A percentile compares a stretch with the other conserved stretches of the same genome.
phyloP scores from a whole-genome alignment of 2,329 filamentous ascomycete species.

The Bipolaris cookei region DNA sequence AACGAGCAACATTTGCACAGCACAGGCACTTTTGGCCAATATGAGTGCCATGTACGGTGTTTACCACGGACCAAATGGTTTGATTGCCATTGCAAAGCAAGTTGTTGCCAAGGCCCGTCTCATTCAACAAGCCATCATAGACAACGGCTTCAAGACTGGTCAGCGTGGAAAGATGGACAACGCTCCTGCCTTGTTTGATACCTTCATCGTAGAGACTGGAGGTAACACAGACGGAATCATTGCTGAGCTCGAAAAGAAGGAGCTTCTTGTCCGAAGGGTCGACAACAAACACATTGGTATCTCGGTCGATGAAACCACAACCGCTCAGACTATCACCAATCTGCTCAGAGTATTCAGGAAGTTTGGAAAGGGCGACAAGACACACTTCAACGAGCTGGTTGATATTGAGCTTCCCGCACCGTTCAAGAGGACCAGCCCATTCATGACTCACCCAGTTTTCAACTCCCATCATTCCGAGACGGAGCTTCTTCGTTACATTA shows the following conservation, averaged over 20 bases:
- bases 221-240: slow-evolving; percentile 60
- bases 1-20: slow-evolving; percentile 96
- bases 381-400: slow-evolving; percentile 21
- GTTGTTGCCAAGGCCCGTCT: slow-evolving; percentile 74
- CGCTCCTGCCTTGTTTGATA: slow-evolving; percentile 75
- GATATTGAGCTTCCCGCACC: slow-evolving; percentile 53
- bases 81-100: slow-evolving; percentile 82
- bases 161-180: slow-evolving; percentile 63
- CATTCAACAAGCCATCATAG: slow-evolving; percentile 68
- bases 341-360: slow-evolving; percentile 64
- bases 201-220: slow-evolving; percentile 67
- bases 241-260: slow-evolving; percentile 57
- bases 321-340: slow-evolving; percentile 61
- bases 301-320: slow-evolving; percentile 78
- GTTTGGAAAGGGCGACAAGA: slow-evolving; percentile 42
- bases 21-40: slow-evolving; percentile 90
- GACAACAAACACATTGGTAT: slow-evolving; percentile 69
- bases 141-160: slow-evolving; percentile 68
- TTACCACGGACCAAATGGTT: slow-evolving; percentile 85
- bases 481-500: slow-evolving; percentile 89
- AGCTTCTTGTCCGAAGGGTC: slow-evolving; percentile 67
- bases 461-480: slow-evolving; percentile 96
- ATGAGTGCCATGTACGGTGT: slow-evolving; percentile 95
- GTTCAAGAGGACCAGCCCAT: slow-evolving; percentile 74
- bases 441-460: slow-evolving; percentile 90